Conservation (phyloP, 106 monocot genomes). For the Hemerocallis citrina region DNA sequence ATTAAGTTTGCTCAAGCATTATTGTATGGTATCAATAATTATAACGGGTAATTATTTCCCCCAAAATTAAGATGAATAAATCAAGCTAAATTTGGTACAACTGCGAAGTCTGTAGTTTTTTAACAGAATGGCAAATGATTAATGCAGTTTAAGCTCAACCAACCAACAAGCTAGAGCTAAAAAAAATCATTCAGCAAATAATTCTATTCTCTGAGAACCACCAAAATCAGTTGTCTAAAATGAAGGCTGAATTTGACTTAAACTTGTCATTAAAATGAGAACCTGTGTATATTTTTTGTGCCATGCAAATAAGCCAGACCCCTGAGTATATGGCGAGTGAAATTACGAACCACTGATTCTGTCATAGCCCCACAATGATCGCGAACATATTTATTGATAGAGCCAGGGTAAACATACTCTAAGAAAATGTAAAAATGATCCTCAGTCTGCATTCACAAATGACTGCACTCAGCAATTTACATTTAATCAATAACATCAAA, state of each 20-base stretch:
- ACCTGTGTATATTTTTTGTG: slow-evolving; percentile 84
- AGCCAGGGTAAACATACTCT: slow-evolving; percentile 92
- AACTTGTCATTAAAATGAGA: slow-evolving; percentile 2
- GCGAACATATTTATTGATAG: slow-evolving; percentile 84
- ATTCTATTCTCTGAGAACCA: background rate
- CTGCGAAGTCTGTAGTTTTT: too few species aligned
- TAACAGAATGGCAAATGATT: too few species aligned
- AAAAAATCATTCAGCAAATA: background rate
- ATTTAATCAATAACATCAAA: slow-evolving; percentile 5
- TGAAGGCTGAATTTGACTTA: background rate
- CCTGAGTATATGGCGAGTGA: slow-evolving; percentile 87
- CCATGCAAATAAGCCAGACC: slow-evolving; percentile 85
- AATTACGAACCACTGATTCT: slow-evolving; percentile 95
- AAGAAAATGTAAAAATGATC: slow-evolving; percentile 85
- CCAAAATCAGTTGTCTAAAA: background rate
- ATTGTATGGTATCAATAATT: too few species aligned
- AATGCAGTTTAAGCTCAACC: too few species aligned
- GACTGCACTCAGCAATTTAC: background rate
- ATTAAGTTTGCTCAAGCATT: too few species aligned
- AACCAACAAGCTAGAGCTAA: background rate
- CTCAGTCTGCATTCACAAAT: slow-evolving; percentile 45
- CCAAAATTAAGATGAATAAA: too few species aligned
- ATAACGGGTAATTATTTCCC: too few species aligned
- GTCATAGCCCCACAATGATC: slow-evolving; percentile 85
- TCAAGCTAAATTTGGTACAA: too few species aligned